phyloP scores from a whole-genome alignment of 2,329 filamentous ascomycete genomes.

The Lachnellula occidentalis region DNA sequence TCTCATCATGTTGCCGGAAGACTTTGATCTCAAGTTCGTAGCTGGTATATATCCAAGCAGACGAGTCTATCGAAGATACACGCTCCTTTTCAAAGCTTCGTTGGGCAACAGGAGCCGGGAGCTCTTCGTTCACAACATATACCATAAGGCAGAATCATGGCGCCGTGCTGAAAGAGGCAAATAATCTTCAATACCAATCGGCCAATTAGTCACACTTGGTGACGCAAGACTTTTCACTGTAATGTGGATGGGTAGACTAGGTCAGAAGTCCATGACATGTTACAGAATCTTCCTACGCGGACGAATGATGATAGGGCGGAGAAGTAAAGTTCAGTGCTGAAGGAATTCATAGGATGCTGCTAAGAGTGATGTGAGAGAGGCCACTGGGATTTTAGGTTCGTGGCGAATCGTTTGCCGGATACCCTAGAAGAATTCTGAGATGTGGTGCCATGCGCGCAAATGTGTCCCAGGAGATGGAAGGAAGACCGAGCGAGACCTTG shows the following conservation, averaged over 20 bases:
- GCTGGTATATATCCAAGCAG: neutral
- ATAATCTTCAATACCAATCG: slow-evolving; percentile 10
- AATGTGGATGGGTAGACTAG: slow-evolving; percentile 16
- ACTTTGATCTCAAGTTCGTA: neutral
- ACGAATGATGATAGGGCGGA: slow-evolving; percentile 7
- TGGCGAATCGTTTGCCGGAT: slow-evolving; percentile 20
- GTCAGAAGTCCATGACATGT: slow-evolving; percentile 7
- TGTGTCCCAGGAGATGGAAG: slow-evolving; percentile 5
- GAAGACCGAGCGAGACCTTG: slow-evolving; percentile 7
- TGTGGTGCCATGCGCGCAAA: slow-evolving; percentile 6
- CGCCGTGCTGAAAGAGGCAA: slow-evolving; percentile 7
- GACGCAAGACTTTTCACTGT: slow-evolving; percentile 15
- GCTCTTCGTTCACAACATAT: slow-evolving; percentile 1
- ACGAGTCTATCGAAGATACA: neutral
- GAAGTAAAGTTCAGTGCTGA: neutral
- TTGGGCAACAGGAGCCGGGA: slow-evolving; percentile 5
- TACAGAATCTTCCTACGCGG: slow-evolving; percentile 4
- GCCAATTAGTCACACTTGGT: slow-evolving; percentile 17
- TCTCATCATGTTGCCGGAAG: slow-evolving; percentile 41
- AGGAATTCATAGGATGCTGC: slow-evolving; percentile 15
- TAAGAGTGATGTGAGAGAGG: slow-evolving; percentile 13
- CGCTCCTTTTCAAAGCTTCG: slow-evolving; percentile 6
- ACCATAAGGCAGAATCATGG: slow-evolving; percentile 15
- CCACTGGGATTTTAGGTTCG: slow-evolving; percentile 12
- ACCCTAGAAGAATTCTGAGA: slow-evolving; percentile 11